Percentiles rank a stretch among this genome's conserved stretches.
Conservation (phyloP, 2,329 filamentous ascomycete genomes). For the Apiospora aurea region DNA sequence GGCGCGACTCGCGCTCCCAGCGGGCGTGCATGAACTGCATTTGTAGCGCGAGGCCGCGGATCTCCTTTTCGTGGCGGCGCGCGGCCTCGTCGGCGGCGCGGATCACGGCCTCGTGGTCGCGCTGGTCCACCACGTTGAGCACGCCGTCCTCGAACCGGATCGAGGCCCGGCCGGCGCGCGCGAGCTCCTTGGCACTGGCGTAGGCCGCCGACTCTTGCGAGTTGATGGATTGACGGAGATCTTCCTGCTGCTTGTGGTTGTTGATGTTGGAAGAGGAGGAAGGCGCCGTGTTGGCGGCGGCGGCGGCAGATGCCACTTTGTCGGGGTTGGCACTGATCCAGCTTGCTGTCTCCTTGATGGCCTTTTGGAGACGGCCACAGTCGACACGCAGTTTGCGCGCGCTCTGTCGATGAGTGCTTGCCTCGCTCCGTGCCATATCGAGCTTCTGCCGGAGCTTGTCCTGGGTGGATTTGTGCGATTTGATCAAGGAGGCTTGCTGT, state of each 20-base stretch:
- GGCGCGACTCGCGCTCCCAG: conserved; percentile 79
- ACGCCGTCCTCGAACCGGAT: conserved; percentile 49
- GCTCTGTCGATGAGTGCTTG: conserved; percentile 60
- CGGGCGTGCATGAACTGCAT: conserved; percentile 89
- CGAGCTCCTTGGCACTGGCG: conserved; percentile 36
- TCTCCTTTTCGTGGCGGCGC: conserved; percentile 74
- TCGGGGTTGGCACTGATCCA: conserved; percentile 36
- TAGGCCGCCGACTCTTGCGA: conserved; percentile 31
- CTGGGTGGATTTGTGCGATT: conserved; percentile 62
- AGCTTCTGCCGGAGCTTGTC: conserved; percentile 70
- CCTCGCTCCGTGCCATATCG: conserved; percentile 72
- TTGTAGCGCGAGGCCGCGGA: conserved; percentile 85
- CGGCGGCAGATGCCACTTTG: conserved; percentile 32
- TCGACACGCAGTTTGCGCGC: conserved; percentile 63
- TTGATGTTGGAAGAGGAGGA: conserved; percentile 30
- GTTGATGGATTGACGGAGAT: conserved; percentile 35
- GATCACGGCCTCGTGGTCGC: conserved; percentile 55
- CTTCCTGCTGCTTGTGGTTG: conserved; percentile 29
- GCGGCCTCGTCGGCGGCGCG: conserved; percentile 68
- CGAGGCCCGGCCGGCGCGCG: conserved; percentile 37
- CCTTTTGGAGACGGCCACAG: conserved; percentile 53
- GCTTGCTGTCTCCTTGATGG: conserved; percentile 46
- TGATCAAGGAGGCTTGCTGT: conserved; percentile 72
- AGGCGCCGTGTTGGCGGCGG: conserved; percentile 25
- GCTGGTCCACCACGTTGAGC: conserved; percentile 53